These are phyloP conservation scores for Linderniella brevidens DNA, from an alignment of 257 asterid genomes.

Conservation along the genomic window DNA sequence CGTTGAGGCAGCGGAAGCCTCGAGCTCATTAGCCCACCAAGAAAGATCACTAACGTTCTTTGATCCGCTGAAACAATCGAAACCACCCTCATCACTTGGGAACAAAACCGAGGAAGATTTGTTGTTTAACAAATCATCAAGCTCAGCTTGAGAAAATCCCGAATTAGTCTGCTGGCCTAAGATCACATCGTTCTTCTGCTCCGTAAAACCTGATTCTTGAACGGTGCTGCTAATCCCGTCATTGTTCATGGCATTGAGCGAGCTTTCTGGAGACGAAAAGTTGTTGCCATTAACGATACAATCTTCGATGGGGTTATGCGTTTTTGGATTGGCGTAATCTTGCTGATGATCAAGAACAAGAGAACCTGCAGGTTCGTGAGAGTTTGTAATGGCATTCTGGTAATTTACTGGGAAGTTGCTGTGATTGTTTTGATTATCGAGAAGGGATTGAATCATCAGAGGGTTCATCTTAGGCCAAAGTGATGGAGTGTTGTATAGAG, in stretches of 20 bases:
- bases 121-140: constrained; percentile 28
- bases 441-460: constrained; percentile 39
- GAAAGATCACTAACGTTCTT: constrained; percentile 14
- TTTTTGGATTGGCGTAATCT: constrained; percentile 14
- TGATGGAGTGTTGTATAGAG: constrained; percentile 36
- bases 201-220: constrained; percentile 7
- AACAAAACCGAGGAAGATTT: constrained; percentile 15
- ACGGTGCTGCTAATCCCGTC: constrained; percentile 2
- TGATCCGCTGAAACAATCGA: constrained; percentile 29
- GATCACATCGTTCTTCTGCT: constrained; percentile 8
- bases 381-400: not conserved
- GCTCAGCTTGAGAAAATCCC: constrained; percentile 33
- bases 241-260: constrained; percentile 3
- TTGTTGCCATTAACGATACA: not conserved
- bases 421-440: constrained; percentile 14
- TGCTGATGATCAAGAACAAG: constrained; percentile 11
- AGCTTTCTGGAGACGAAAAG: constrained; percentile 18
- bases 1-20: constrained; percentile 27
- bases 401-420: constrained; percentile 9
- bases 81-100: constrained; percentile 16
- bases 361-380: not conserved
- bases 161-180: constrained; percentile 11
- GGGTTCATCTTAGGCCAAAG: constrained; percentile 46
- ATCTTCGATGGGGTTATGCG: constrained; percentile 8
- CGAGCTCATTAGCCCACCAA: constrained; percentile 71